Conservation (phyloP, 768 basidiomycete species). For the Royoungia palumana region DNA sequence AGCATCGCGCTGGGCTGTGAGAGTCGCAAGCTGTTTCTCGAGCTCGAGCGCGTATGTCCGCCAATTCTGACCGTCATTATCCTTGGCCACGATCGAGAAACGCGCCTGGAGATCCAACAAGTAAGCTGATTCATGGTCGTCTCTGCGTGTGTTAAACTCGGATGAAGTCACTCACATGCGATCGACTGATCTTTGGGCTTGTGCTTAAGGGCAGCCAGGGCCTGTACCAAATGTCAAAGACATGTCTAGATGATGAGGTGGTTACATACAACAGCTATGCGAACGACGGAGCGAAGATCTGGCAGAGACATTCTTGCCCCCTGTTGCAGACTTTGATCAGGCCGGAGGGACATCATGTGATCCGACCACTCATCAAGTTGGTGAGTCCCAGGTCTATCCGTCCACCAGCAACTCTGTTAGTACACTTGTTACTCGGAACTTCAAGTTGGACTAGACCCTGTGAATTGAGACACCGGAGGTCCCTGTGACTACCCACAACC, state of each 20-base stretch:
- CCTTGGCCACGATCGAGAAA: slow-evolving; percentile 15
- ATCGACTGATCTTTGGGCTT: slow-evolving; percentile 23
- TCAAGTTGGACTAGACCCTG: no score
- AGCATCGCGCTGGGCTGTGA: slow-evolving; percentile 21
- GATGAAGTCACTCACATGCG: slow-evolving; percentile 11
- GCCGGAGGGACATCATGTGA: no score
- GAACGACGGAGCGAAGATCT: slow-evolving; percentile 13
- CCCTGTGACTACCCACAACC: no score
- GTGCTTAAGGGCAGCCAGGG: slow-evolving; percentile 21
- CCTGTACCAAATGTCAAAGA: slow-evolving; percentile 12
- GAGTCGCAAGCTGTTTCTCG: slow-evolving; percentile 17
- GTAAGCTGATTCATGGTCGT: slow-evolving; percentile 20
- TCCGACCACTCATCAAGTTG: no score
- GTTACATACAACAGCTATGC: slow-evolving; percentile 26
- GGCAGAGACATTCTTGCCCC: slow-evolving; percentile 7
- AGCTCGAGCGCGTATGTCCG: slow-evolving; percentile 25
- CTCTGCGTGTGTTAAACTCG: not conserved
- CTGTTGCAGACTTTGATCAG: no score
- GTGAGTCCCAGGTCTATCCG: no score
- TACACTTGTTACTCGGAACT: no score
- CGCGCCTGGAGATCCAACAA: slow-evolving; percentile 26
- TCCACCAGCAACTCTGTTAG: no score
- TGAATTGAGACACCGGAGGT: no score
- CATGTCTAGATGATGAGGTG: no score
- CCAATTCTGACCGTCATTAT: slow-evolving; percentile 12